A percentile compares a stretch with the other conserved stretches of the same genome.
These are phyloP conservation scores for Phialophora verrucosa DNA, from an alignment of 2,329 filamentous ascomycete species.

Conservation along the genomic window DNA sequence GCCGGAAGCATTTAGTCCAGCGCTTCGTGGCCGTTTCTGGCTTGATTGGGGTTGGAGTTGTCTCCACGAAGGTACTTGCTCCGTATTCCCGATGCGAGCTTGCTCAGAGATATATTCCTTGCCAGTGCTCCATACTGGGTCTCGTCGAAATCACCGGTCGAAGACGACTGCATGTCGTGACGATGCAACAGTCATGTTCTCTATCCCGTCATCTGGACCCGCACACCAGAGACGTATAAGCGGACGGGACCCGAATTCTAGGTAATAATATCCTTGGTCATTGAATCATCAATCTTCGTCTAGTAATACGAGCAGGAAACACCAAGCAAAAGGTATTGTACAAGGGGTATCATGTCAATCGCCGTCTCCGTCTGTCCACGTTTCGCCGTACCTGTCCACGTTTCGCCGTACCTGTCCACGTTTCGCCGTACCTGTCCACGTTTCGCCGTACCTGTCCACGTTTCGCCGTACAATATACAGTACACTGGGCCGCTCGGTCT, in stretches of 20 bases:
- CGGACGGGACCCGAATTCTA: background rate
- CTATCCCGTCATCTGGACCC: background rate
- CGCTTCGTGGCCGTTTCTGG: background rate
- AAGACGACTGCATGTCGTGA: background rate
- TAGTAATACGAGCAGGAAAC: background rate
- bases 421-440: too few species aligned
- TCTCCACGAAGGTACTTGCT: background rate
- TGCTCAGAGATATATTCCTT: background rate
- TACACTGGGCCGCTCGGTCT: background rate
- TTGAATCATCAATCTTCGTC: conserved; percentile 11
- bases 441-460: too few species aligned
- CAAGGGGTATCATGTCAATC: conserved; percentile 29
- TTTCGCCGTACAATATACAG: background rate
- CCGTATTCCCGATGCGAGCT: background rate
- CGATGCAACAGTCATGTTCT: background rate
- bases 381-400: too few species aligned
- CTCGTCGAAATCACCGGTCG: background rate
- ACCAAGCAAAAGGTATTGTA: conserved; percentile 9
- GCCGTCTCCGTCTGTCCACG: background rate
- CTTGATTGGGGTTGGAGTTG: background rate
- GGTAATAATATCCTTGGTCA: background rate
- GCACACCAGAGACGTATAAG: background rate
- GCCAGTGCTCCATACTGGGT: too few species aligned
- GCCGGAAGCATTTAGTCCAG: background rate
- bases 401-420: too few species aligned